phyloP scores from a whole-genome alignment of 345 rosid species.

The Geranium rotundifolium region DNA sequence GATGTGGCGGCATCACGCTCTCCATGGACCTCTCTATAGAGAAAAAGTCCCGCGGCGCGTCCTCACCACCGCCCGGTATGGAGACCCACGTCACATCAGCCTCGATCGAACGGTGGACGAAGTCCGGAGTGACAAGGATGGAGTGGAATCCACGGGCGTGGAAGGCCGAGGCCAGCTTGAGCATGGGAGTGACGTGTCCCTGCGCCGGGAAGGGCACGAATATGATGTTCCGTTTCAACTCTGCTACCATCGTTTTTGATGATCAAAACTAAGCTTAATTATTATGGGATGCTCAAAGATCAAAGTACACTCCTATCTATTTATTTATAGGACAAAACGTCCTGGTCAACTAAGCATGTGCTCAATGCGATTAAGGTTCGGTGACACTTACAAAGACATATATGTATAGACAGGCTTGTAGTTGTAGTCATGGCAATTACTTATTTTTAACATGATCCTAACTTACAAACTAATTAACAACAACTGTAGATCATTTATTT shows the following conservation, averaged over 20 bases:
- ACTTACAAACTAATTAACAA: too few relatives aligned
- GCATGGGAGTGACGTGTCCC: conserved; percentile 69
- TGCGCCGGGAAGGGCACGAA: conserved; percentile 74
- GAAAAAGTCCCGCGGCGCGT: conserved; percentile 41
- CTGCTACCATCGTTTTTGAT: conserved; percentile 2
- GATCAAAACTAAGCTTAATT: too few relatives aligned
- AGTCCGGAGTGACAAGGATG: conserved; percentile 35
- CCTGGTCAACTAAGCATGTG: too few relatives aligned
- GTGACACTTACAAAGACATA: too few relatives aligned
- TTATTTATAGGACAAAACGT: too few relatives aligned
- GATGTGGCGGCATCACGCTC: conserved; percentile 39
- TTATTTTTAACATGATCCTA: too few relatives aligned
- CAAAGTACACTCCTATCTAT: too few relatives aligned
- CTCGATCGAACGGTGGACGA: conserved; percentile 36
- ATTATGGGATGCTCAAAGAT: too few relatives aligned
- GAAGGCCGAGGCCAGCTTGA: conserved; percentile 39
- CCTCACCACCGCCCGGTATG: conserved; percentile 32
- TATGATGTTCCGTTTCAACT: conserved; percentile 26
- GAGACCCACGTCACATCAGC: conserved; percentile 14
- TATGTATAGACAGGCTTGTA: too few relatives aligned
- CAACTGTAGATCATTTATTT: too few relatives aligned
- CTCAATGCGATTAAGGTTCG: too few relatives aligned
- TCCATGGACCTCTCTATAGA: conserved; percentile 56
- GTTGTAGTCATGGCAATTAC: too few relatives aligned
- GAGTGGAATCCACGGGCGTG: conserved; percentile 36